Percentiles rank a stretch among this genome's conserved stretches.
Evolutionary conservation across 208 protist genomes (phyloP).

Genomic region (Crithidia acanthocephali): DNA sequence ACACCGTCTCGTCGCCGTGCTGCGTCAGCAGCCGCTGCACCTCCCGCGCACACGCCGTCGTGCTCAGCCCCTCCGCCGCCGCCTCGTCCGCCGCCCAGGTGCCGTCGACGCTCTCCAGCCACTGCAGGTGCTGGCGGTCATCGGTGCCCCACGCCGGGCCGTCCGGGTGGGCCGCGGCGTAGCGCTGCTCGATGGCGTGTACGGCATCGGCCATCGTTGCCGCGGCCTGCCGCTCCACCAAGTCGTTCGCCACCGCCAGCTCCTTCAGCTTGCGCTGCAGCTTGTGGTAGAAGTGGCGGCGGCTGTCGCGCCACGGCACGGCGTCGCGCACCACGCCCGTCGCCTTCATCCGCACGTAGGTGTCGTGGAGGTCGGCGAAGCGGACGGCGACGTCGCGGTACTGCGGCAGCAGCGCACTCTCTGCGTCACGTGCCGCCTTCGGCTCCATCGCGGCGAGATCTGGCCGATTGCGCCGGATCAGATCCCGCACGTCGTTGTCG

Average conservation of each 20-base stretch:
- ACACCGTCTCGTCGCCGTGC: slow-evolving; percentile 13
- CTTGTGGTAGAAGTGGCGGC: slow-evolving; percentile 94
- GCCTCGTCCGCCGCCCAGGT: slow-evolving; percentile 15
- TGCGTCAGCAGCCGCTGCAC: slow-evolving; percentile 31
- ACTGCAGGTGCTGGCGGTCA: slow-evolving; percentile 44
- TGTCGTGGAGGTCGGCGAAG: slow-evolving; percentile 98
- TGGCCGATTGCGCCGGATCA: slow-evolving; percentile 91
- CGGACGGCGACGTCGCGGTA: slow-evolving; percentile 95
- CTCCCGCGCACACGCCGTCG: slow-evolving; percentile 10
- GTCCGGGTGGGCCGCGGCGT: slow-evolving; percentile 36
- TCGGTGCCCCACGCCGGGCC: slow-evolving; percentile 47
- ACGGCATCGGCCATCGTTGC: slow-evolving; percentile 46
- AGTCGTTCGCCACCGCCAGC: slow-evolving; percentile 60
- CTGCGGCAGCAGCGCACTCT: slow-evolving; percentile 73
- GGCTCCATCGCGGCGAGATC: slow-evolving; percentile 54
- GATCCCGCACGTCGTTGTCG: slow-evolving; percentile 84
- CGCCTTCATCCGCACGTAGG: slow-evolving; percentile 95
- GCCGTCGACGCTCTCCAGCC: slow-evolving; percentile 42
- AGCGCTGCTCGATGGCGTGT: slow-evolving; percentile 43
- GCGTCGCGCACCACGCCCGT: slow-evolving; percentile 92
- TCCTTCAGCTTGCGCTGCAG: slow-evolving; percentile 91
- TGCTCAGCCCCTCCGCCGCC: background rate
- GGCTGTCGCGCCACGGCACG: slow-evolving; percentile 92
- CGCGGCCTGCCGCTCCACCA: slow-evolving; percentile 45
- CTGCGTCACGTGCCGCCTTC: slow-evolving; percentile 44